A percentile compares a stretch with the other conserved stretches of the same genome.
phyloP scores from a whole-genome alignment of 164 flowering plant genomes.

The Vitis riparia region DNA sequence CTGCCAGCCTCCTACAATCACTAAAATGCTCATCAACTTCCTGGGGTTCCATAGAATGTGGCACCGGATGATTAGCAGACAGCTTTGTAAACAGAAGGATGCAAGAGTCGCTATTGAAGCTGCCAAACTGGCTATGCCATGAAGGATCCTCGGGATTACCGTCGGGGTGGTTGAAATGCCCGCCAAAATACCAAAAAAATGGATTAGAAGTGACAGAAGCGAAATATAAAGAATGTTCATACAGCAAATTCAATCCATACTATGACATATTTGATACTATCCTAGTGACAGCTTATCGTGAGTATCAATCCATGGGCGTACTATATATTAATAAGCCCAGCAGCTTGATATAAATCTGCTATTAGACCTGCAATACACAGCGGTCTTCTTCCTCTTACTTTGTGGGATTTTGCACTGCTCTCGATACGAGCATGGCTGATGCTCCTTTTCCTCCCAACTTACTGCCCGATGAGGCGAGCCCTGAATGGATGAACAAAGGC shows the following conservation, averaged over 20 bases:
- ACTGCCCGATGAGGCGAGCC: slow-evolving; percentile 22
- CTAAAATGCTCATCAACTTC: no score
- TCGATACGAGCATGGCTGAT: not conserved
- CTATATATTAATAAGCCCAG: not conserved
- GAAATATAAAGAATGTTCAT: no score
- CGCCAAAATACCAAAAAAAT: slow-evolving; percentile 11
- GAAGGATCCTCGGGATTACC: slow-evolving; percentile 8
- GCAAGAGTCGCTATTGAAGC: not conserved
- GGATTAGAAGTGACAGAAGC: not conserved
- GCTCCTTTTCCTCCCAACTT: slow-evolving; percentile 24
- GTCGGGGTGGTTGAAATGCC: slow-evolving; percentile 11
- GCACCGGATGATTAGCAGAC: not conserved
- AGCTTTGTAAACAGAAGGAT: not conserved
- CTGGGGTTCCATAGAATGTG: not conserved
- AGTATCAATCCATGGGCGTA: slow-evolving; percentile 19
- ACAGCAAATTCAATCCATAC: slow-evolving; percentile 12
- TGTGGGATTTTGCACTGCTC: not conserved
- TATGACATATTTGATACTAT: slow-evolving; percentile 6
- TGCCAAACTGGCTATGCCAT: not conserved
- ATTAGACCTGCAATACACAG: no score
- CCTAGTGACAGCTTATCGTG: slow-evolving; percentile 26
- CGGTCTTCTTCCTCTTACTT: not conserved
- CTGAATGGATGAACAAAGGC: slow-evolving; percentile 47
- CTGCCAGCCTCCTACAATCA: no score
- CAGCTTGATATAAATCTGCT: no score